phyloP scores from a whole-genome alignment of 495 filamentous ascomycete genomes.

The Pseudoneurospora amorphoporcata region DNA sequence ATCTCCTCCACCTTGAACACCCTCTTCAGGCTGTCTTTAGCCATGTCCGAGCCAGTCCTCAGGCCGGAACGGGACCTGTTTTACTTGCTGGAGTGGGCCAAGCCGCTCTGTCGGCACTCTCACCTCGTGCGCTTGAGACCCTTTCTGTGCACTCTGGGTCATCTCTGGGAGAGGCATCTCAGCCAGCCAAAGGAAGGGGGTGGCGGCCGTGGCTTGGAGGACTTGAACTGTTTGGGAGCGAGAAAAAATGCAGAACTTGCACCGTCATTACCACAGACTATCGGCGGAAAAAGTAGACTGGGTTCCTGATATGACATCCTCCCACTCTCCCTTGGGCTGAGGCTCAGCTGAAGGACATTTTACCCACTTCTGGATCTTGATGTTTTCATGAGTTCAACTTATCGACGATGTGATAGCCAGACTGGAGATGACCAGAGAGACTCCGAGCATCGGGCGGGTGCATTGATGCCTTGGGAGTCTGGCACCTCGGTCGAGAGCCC shows the following conservation, averaged over 20 bases:
- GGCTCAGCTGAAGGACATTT: background rate
- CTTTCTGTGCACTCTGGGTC: background rate
- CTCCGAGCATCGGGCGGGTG: background rate
- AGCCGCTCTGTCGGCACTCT: background rate
- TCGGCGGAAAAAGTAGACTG: background rate
- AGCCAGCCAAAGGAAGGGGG: background rate
- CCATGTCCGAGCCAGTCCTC: background rate
- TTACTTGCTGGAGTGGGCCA: background rate
- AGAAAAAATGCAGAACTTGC: background rate
- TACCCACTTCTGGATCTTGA: background rate
- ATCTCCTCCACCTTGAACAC: background rate
- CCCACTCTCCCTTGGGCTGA: background rate
- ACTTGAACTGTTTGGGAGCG: background rate
- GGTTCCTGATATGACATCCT: background rate
- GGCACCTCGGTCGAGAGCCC: background rate
- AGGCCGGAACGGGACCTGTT: background rate
- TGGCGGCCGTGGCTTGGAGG: background rate
- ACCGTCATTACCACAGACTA: background rate
- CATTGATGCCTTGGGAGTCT: background rate
- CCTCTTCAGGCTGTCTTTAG: background rate
- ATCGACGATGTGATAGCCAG: background rate
- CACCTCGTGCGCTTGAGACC: background rate
- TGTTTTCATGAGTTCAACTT: background rate
- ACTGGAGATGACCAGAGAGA: background rate
- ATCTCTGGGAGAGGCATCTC: background rate